Base-by-base conservation (phyloP, 441 rosid species). In the Gossypium gossypioides region DNA sequence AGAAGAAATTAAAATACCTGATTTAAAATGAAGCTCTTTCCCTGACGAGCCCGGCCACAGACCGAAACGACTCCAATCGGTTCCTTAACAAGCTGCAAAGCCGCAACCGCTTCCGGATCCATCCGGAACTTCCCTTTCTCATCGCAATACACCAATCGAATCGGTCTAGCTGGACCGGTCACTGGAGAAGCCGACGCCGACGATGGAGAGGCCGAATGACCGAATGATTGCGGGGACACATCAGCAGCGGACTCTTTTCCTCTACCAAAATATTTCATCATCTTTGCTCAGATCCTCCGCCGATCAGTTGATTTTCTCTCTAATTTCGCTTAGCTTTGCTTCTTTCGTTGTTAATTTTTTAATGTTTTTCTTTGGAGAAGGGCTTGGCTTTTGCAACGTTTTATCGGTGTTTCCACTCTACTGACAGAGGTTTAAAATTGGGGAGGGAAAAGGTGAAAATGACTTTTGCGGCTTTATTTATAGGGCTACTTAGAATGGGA, bases 51-150 rank as follows among this genome's bases (percentile, higher is more conserved):
- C 37, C 97, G 91, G 69, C 99, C 98, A 61, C 99, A 92, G 69
- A 95, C 99, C 0, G 99, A 91, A 42, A 92, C 98, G 37, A 95
- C 91, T 19, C 99, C 98, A 21, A 95, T 86, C 10, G 99, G 99
- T 24, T 75, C 98, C 87, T 92, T 92, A 40, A 92, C 97, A 42
- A 95, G 96, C 83, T 88, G 98, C 57, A 95, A 81, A 25, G 88
- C 81, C 3, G 96, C 96, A 32, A 92, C 97, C 3, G 98, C 99
- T 80, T 95, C 98, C 24, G 99, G 96, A 86, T 95, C 99, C 99
- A 92, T 92, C 66, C 92, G 86, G 68, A 95, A 95, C 86, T 88
- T 91, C 16, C 99, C 99, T 73, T 86, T 91, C 81, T 92, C 96
- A 73, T 95, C 98, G 77, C 88, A 87, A 24, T 92, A 95, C 55